phyloP scores from a whole-genome alignment of 2,329 filamentous ascomycete genomes.

The Periconia sp. region DNA sequence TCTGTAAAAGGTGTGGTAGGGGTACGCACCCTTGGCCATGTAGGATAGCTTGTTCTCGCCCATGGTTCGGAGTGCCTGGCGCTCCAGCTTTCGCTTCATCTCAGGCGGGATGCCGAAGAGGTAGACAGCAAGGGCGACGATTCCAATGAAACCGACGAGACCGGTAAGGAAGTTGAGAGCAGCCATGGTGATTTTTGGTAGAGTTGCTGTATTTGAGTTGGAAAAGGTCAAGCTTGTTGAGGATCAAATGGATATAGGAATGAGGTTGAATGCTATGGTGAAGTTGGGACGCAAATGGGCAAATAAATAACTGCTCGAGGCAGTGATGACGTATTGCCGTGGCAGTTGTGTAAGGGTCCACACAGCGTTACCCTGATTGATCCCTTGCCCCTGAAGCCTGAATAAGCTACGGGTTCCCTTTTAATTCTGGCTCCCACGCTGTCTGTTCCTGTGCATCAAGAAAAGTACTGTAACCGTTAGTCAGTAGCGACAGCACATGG shows the following conservation, averaged over 20 bases:
- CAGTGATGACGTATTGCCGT: no score
- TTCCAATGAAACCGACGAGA: slow-evolving; percentile 38
- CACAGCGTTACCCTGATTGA: no score
- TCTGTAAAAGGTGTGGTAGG: background rate
- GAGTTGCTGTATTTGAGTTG: background rate
- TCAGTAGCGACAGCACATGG: no score
- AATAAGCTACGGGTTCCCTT: no score
- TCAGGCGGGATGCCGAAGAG: slow-evolving; percentile 52
- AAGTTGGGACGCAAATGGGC: no score
- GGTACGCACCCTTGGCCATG: slow-evolving; percentile 38
- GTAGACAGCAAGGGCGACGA: slow-evolving; percentile 45
- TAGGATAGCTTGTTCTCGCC: slow-evolving; percentile 54
- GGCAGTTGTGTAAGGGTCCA: no score
- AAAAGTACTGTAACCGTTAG: no score
- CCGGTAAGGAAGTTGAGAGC: slow-evolving; percentile 32
- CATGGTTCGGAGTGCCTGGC: slow-evolving; percentile 53
- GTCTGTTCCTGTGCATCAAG: no score
- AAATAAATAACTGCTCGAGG: no score
- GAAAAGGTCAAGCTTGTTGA: background rate
- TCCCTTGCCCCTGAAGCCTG: no score
- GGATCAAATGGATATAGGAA: background rate
- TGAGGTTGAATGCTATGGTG: background rate
- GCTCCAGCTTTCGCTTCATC: slow-evolving; percentile 50
- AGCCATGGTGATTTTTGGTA: slow-evolving; percentile 22
- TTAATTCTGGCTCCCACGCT: no score